Evolutionary conservation across 2,329 filamentous ascomycete species (phyloP), one percentile per base, ranked within the genome.

Genomic region (Ophioceras dolichostomum): DNA sequence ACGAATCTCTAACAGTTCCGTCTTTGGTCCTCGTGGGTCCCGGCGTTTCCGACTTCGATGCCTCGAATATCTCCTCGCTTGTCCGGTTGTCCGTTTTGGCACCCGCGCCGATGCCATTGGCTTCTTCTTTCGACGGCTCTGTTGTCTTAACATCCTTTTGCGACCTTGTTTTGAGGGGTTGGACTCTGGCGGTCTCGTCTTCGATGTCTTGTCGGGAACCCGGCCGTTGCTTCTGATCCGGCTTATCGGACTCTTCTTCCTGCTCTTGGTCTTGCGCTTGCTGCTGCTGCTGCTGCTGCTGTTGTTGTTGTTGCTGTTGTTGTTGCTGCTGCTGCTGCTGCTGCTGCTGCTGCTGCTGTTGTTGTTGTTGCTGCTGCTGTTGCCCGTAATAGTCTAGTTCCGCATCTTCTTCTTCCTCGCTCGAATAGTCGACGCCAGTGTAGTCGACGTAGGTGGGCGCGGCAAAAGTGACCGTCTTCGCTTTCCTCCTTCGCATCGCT

Each of bases 1-100:
- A 95, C 1, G 89, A 94, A 59, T 96, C 89, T 45, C 89, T 76
- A 32, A 94, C 73, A 17, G 83, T 89, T 30, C 87, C 87, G 48
- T 94, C 93, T 45, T 81, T 76, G 26, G 85, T 87, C 53, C 80
- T 75, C 53, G 68, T 70, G 2, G 64, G 60, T 2, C 62, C 62
- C 1, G 46, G 47, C 4, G 30, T 72, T 64, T 39, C 67, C 2
- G 58, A 49, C 43, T 67, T 75, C 33, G 57, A 45, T 8, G 44
- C 61, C 34, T 76, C 73, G 39, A 79, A 70, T 4, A 74, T 70
- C 32, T 89, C 83, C 39, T 86, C 82, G 47, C 77, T 84, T 34
- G 64, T 71, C 41, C 72, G 54, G 28, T 53, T 51, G 10, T 43
- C 41, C 16, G 46, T 44, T 30, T 49, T 51, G 14, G 43, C 45